Conservation (phyloP, 2,329 filamentous ascomycete species). For the Fusarium neocosmosporiellum region DNA sequence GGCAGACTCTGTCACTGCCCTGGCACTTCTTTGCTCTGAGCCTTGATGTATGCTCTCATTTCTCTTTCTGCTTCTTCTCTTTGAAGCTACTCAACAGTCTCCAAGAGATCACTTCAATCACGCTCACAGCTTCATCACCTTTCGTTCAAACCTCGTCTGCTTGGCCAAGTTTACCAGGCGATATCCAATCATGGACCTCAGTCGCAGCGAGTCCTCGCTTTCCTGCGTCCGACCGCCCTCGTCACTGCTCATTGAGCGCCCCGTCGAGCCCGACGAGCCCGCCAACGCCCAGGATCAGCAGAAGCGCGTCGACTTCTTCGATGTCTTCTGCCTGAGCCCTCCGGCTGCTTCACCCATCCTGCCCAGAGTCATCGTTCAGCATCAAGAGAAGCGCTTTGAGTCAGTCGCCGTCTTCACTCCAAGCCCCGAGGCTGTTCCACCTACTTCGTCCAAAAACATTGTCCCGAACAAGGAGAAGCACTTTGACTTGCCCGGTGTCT, state of each 20-base stretch:
- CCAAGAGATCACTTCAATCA: background rate
- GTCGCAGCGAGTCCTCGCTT: background rate
- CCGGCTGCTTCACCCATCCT: background rate
- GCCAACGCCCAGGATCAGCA: background rate
- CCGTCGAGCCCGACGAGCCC: background rate
- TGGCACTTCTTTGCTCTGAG: background rate
- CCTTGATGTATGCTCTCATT: background rate
- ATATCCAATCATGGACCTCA: conserved; percentile 15
- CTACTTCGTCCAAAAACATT: background rate
- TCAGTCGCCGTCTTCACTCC: background rate
- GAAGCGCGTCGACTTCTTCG: background rate
- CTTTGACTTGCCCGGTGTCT: background rate
- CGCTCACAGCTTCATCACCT: background rate
- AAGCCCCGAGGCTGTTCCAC: background rate
- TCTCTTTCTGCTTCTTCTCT: background rate
- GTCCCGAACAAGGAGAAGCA: background rate
- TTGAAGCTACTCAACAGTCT: background rate
- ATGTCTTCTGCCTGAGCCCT: background rate
- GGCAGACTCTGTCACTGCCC: background rate
- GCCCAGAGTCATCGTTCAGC: background rate
- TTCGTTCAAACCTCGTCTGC: background rate
- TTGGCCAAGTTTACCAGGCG: background rate
- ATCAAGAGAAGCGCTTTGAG: background rate
- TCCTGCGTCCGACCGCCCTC: conserved; percentile 25
- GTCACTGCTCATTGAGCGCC: conserved; percentile 30